Evolutionary conservation across 2,329 filamentous ascomycete genomes (phyloP).

Genomic region (Trichoderma asperellum): DNA sequence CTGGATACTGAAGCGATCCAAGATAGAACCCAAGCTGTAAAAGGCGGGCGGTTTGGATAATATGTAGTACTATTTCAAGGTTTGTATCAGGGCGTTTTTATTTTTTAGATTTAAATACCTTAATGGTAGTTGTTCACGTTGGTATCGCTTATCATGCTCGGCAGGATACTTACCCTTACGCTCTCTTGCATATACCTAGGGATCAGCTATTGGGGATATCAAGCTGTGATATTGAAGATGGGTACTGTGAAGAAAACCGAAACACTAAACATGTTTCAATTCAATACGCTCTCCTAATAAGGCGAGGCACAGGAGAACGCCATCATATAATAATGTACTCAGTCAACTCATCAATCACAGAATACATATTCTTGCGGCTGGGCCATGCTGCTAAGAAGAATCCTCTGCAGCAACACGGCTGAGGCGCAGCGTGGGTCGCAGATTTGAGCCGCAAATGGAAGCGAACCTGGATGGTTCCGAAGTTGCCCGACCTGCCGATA

Average conservation of each 20-base stretch:
- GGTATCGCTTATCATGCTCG: neutral
- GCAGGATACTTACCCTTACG: neutral
- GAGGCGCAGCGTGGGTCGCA: conserved; percentile 8
- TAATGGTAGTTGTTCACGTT: neutral
- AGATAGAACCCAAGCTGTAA: conserved; percentile 46
- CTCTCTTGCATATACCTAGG: neutral
- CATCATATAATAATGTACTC: neutral
- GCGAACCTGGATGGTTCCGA: conserved; percentile 23
- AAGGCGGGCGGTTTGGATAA: neutral
- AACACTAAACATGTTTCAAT: neutral
- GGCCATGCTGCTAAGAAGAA: neutral
- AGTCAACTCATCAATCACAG: neutral
- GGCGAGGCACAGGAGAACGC: neutral
- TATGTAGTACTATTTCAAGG: neutral
- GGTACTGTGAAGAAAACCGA: neutral
- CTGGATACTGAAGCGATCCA: conserved; percentile 62
- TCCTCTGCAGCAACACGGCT: conserved; percentile 10
- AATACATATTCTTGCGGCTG: no score
- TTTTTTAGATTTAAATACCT: neutral
- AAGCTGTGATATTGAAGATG: neutral
- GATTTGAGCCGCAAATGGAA: conserved; percentile 3
- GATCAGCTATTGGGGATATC: neutral
- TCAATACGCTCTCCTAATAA: neutral
- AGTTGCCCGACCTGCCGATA: conserved; percentile 13
- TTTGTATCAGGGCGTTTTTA: conserved; percentile 7